Evolutionary conservation across 1,284 basidiomycete genomes (phyloP), one percentile per base, ranked within the genome.

Genomic region (Mycena citricolor): DNA sequence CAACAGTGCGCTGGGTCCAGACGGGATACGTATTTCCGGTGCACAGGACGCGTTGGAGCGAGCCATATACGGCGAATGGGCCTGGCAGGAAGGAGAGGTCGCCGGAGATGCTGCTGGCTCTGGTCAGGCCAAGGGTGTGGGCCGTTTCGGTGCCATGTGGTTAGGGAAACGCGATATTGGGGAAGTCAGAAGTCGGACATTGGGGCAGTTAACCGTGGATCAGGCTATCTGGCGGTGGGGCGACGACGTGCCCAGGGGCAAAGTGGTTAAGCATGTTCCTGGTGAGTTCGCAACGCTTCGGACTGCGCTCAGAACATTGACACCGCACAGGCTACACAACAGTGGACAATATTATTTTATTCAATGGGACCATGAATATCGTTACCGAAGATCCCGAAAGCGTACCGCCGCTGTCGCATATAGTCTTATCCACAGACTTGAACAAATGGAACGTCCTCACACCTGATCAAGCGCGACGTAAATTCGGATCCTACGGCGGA

Each of bases 331-430:
- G 90, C 2, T 90, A 83, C 68, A 90, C 86, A 2, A 77, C 91
- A 31, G 69, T 93, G 42, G 87, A 92, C 54, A 83, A 87, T 48
- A 71, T 90, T 19, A 78, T 86, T 51, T 61, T 87, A 20, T 73
- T 73, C 52, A 81, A 85, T 54, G 82, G 83, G 10, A 77, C 76
- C 5, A 69, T 90, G 42, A 89, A 81, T 61, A 62, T 92, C 46
- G 79, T 88, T 19, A 73, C 77, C 4, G 77, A 86, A 54, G 66
- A 77, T 41, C 67, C 67, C 7, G 57, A 67, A 5, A 63, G 64
- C 19, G 71, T 83, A 38, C 85, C 82, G 2, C 51, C 69, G 3
- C 61, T 79, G 20, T 62, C 60, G 7, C 62, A 68, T 1, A 81
- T 86, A 19, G 70, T 76, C 0, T 70, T 76, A 8, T 74, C 75